These are phyloP conservation scores for Candida krabiensis DNA, from an alignment of 805 yeast species.

Conservation along the genomic window DNA sequence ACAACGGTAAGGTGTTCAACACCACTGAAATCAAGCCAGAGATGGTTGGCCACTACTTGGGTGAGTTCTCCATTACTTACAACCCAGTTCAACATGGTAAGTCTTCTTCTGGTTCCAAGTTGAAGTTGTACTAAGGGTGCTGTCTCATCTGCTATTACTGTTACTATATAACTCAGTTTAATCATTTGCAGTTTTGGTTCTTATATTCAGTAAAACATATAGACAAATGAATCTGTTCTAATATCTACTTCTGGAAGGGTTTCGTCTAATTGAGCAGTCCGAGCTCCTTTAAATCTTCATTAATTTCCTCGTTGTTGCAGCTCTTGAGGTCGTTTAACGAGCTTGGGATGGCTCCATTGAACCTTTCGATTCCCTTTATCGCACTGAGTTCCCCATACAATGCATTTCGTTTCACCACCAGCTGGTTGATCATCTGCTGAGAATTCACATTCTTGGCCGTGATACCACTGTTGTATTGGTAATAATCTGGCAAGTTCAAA, in stretches of 20 bases:
- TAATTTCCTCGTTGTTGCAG: slow-evolving; percentile 70
- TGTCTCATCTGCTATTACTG: slow-evolving; percentile 3
- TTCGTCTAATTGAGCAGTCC: slow-evolving; percentile 34
- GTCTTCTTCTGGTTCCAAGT: slow-evolving; percentile 38
- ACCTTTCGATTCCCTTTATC: slow-evolving; percentile 63
- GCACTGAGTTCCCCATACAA: slow-evolving; percentile 68
- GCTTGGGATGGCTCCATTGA: slow-evolving; percentile 71
- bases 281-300: slow-evolving; percentile 70
- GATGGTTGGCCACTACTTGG: slow-evolving; percentile 99
- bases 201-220: slow-evolving; percentile 8
- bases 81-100: slow-evolving; percentile 99
- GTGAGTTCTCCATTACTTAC: slow-evolving; percentile 99
- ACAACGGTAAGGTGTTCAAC: slow-evolving; percentile 99
- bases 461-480: slow-evolving; percentile 31
- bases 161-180: slow-evolving; percentile 8
- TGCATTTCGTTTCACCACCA: slow-evolving; percentile 67
- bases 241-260: slow-evolving; percentile 1
- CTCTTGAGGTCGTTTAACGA: slow-evolving; percentile 66
- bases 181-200: slow-evolving; percentile 13
- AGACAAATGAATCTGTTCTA: slow-evolving; percentile 3
- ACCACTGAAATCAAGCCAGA: slow-evolving; percentile 98
- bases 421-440: slow-evolving; percentile 35
- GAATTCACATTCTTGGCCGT: slow-evolving; percentile 24
- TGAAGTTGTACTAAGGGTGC: slow-evolving; percentile 35
- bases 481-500: slow-evolving; percentile 49